A percentile compares a stretch with the other conserved stretches of the same genome.
Evolutionary conservation across 2,329 filamentous ascomycete genomes (phyloP).

Genomic region (Colletotrichum magnum): DNA sequence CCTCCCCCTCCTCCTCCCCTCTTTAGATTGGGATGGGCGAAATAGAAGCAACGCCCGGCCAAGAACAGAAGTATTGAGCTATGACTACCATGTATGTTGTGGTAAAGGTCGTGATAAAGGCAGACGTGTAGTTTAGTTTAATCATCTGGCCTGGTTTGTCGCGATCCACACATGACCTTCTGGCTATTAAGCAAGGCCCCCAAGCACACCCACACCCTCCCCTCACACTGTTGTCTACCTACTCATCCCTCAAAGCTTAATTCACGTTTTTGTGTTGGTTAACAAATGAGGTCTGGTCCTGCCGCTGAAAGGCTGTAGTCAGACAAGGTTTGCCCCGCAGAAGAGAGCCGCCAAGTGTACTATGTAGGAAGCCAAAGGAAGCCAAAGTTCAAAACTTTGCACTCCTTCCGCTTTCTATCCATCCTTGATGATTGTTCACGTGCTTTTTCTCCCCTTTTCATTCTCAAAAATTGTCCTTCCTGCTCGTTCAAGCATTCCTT

Average conservation of each 20-base stretch:
- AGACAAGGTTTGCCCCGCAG: constrained; percentile 2
- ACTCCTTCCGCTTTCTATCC: too few species aligned
- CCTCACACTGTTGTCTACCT: neutral
- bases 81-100: too few species aligned
- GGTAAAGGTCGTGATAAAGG: neutral
- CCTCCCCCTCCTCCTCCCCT: too few species aligned
- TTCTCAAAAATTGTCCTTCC: too few species aligned
- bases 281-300: neutral
- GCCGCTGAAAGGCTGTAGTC: neutral
- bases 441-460: too few species aligned
- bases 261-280: constrained; percentile 3
- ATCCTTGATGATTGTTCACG: too few species aligned
- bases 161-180: neutral
- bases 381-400: too few species aligned
- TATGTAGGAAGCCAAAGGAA: too few species aligned
- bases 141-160: constrained; percentile 12
- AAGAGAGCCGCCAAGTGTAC: too few species aligned
- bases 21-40: neutral
- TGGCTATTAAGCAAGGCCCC: constrained; percentile 12
- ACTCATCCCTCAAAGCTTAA: neutral
- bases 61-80: neutral
- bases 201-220: constrained; percentile 1
- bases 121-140: neutral
- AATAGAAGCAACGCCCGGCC: neutral
- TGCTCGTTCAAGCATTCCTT: too few species aligned